Base-by-base conservation (phyloP, 2,329 filamentous ascomycete genomes). In the Colletotrichum sublineola region DNA sequence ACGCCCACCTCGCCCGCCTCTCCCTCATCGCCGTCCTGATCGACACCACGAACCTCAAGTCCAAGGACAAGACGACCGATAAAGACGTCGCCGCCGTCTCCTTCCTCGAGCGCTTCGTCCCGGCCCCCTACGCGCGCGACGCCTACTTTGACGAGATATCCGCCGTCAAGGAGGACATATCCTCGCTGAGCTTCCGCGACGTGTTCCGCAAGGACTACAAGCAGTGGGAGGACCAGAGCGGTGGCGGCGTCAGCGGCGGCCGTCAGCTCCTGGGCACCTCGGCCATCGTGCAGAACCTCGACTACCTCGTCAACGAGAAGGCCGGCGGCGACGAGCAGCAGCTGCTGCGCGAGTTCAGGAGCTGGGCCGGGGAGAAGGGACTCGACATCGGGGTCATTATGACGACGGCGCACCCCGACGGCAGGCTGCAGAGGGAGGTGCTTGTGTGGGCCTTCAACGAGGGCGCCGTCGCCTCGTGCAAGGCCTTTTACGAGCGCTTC, bases 181-280 rank as follows among this genome's bases (percentile, higher is more conserved):
- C 86, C 3, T 76, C 78, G 0, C 82, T 96, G 57, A 84, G 82
- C 48, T 81, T 94, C 75, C 83, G 87, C 31, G 93, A 95, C 76
- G 87, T 95, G 50, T 81, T 96, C 64, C 86, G 92, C 74, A 96
- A 96, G 80, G 94, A 97, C 82, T 97, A 95, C 82, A 97, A 97
- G 83, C 87, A 93, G 78, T 96, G 93, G 93, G 83, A 82, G 14
- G 89, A 90, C 67, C 83, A 83, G 14, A 82, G 81, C 0, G 78
- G 90, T 48, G 68, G 42, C 0, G 46, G n/a, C 8, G 20, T 0
- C 8, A 5, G 15, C 11, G 57, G 24, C 20, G 2, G 1, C 15
- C 40, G 24, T 8, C 55, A 3, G 62, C 85, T 82, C 24, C 85
- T 96, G 5, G 93, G 93, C n/a, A 89, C 94, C 20, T 72, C 67